Conservation (phyloP, 2,329 filamentous ascomycete genomes). For the Decorospora gaudefroyi region DNA sequence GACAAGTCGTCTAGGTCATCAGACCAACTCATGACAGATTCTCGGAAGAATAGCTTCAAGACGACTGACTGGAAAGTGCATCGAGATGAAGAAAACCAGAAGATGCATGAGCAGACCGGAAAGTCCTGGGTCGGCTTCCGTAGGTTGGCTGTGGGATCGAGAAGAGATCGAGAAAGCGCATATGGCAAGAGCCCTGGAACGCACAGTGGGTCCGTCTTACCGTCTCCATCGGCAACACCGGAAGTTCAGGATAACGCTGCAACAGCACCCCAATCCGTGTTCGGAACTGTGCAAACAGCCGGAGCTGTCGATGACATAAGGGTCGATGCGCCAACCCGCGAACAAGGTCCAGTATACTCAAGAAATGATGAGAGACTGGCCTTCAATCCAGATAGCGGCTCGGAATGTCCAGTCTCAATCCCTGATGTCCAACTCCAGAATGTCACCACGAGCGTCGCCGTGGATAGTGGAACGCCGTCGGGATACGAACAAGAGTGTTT, state of each 20-base stretch:
- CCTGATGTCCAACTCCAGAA: not conserved
- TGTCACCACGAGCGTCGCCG: not conserved
- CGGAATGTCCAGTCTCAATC: too few relatives aligned
- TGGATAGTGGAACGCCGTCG: not conserved
- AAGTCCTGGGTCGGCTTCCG: not conserved
- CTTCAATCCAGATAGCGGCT: too few relatives aligned
- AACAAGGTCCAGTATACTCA: too few relatives aligned
- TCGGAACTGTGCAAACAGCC: not conserved
- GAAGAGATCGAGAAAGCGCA: too few relatives aligned
- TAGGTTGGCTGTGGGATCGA: not conserved
- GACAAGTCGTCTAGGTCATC: not conserved
- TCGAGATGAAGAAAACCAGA: not conserved
- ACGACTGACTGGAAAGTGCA: slow-evolving; percentile 6
- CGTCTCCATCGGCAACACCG: not conserved
- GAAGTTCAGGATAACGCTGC: rapidly evolving
- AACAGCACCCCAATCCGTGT: not conserved
- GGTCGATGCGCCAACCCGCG: not conserved
- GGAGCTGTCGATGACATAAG: not conserved
- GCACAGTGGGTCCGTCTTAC: rapidly evolving
- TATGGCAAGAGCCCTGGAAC: too few relatives aligned
- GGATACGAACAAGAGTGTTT: not conserved
- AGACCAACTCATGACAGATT: not conserved
- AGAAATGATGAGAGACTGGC: too few relatives aligned
- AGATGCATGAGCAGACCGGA: not conserved
- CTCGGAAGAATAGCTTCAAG: not conserved